Percentiles rank a stretch among this genome's conserved stretches.
phyloP scores from a whole-genome alignment of 2,329 filamentous ascomycete species.

The Fusarium odoratissimum region DNA sequence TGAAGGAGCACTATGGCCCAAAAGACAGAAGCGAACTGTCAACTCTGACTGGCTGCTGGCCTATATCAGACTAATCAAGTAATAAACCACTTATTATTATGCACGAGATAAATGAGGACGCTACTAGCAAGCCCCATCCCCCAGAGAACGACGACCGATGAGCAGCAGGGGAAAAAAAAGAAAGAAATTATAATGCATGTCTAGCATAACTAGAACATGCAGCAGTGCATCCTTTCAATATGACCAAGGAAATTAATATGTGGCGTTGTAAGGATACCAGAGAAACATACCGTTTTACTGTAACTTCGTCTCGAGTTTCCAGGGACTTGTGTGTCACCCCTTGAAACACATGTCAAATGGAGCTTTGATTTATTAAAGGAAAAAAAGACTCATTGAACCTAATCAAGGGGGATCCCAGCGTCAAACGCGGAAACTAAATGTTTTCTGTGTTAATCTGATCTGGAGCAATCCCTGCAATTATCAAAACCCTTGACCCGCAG shows the following conservation, averaged over 20 bases:
- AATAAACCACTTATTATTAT: constrained; percentile 8
- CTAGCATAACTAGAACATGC: constrained; percentile 9
- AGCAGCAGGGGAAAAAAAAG: neutral
- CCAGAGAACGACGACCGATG: neutral
- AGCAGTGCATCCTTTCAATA: constrained; percentile 1
- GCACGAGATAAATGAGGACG: constrained; percentile 15
- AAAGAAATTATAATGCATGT: constrained; percentile 26
- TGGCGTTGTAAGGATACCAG: neutral
- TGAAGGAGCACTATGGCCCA: neutral
- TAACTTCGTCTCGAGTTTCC: constrained; percentile 1
- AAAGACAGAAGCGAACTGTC: neutral
- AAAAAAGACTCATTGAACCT: neutral
- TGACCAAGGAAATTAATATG: neutral
- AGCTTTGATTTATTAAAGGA: neutral
- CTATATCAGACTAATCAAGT: constrained; percentile 13
- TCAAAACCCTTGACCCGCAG: constrained; percentile 1
- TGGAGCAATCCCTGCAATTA: constrained; percentile 3
- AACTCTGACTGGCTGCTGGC: neutral
- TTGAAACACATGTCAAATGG: neutral
- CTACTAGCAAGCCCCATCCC: constrained; percentile 12
- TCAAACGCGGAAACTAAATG: neutral
- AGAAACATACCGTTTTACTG: neutral
- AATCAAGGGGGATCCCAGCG: neutral
- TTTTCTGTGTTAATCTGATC: constrained; percentile 1
- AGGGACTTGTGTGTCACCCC: neutral